These are phyloP conservation scores for Rubia tinctorum DNA, from an alignment of 305 asterid species.

Conservation along the genomic window DNA sequence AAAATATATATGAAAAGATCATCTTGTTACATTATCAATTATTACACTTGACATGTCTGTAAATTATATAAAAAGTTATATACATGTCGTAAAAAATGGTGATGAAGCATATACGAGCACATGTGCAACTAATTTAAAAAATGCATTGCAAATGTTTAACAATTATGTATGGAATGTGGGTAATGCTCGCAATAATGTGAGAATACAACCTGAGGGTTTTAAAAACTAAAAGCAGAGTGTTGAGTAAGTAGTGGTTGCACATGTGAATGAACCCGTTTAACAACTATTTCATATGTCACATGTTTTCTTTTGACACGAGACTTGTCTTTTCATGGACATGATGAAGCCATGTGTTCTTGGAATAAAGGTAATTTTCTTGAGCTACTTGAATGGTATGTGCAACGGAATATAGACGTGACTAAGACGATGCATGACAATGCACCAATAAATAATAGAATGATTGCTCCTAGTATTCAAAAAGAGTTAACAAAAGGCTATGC, in stretches of 20 bases:
- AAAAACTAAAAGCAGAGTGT: background rate
- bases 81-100: no score
- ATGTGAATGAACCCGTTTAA: background rate
- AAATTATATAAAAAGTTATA: no score
- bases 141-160: background rate
- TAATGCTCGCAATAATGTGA: background rate
- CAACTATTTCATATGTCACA: background rate
- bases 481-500: background rate
- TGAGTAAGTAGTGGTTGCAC: background rate
- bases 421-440: background rate
- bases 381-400: background rate
- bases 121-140: background rate
- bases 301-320: background rate
- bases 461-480: conserved; percentile 1
- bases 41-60: no score
- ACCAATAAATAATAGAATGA: background rate
- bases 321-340: background rate
- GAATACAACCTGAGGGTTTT: background rate
- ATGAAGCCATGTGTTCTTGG: background rate
- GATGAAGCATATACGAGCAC: background rate
- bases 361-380: background rate
- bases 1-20: no score
- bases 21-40: no score
- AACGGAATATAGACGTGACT: no score
- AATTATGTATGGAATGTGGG: background rate